These are phyloP conservation scores for Diaporthe batatas DNA, from an alignment of 2,329 filamentous ascomycete genomes.

Conservation along the genomic window DNA sequence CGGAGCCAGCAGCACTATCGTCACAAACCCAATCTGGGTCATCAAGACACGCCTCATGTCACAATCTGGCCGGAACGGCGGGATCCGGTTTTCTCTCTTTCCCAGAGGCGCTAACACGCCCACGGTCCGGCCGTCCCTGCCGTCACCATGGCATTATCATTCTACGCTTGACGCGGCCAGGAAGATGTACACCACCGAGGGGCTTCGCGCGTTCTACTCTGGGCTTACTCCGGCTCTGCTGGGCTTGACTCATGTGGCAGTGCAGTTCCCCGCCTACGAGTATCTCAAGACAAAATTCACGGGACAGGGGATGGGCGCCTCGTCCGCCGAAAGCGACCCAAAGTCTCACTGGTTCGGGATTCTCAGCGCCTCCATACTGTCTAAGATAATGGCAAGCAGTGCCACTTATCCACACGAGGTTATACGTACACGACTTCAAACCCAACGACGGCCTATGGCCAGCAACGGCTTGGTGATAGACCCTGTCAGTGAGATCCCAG, in stretches of 20 bases:
- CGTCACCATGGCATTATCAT: constrained; percentile 89
- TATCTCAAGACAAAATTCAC: constrained; percentile 93
- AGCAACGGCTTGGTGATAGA: constrained; percentile 64
- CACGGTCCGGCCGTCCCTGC: constrained; percentile 66
- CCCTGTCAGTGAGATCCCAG: constrained; percentile 62
- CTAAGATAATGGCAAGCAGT: constrained; percentile 93
- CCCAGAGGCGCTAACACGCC: constrained; percentile 67
- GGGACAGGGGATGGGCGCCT: constrained; percentile 86
- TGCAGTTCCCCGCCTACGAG: constrained; percentile 97
- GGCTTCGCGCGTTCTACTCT: constrained; percentile 92
- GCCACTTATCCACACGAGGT: constrained; percentile 98
- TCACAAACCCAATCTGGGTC: constrained; percentile 98
- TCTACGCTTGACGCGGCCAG: constrained; percentile 91
- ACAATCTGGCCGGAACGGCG: constrained; percentile 70
- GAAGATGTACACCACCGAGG: constrained; percentile 96
- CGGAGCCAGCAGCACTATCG: constrained; percentile 91
- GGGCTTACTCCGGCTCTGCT: constrained; percentile 92
- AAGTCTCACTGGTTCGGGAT: constrained; percentile 85
- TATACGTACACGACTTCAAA: constrained; percentile 91
- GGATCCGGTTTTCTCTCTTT: constrained; percentile 59
- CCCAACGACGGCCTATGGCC: constrained; percentile 81
- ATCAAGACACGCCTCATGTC: constrained; percentile 99
- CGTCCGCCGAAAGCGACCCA: constrained; percentile 64
- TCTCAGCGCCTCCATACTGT: constrained; percentile 88
- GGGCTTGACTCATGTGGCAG: constrained; percentile 93